Evolutionary conservation across 306 rosid genomes (phyloP).

Genomic region (Phaseolus lunatus): DNA sequence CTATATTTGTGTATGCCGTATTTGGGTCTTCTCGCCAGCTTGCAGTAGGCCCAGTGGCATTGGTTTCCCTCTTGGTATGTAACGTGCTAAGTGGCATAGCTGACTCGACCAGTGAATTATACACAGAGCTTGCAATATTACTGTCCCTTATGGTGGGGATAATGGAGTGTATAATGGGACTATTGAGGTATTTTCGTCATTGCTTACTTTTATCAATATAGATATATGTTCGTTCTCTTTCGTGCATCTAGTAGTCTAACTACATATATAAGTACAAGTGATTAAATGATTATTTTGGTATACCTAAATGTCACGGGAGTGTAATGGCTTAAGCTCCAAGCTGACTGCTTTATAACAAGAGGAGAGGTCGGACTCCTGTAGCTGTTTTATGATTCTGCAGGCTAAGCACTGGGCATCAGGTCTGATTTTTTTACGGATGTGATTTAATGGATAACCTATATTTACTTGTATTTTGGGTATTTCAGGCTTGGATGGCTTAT

Average conservation of each 20-base stretch:
- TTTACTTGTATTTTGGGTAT: slow-evolving; percentile 43
- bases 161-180: slow-evolving; percentile 92
- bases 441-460: slow-evolving; percentile 26
- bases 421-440: slow-evolving; percentile 28
- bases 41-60: slow-evolving; percentile 99
- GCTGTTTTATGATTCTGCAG: slow-evolving; percentile 22
- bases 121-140: slow-evolving; percentile 88
- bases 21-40: slow-evolving; percentile 99
- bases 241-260: slow-evolving; percentile 2
- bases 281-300: slow-evolving; percentile 35
- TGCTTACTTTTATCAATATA: slow-evolving; percentile 31
- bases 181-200: slow-evolving; percentile 71
- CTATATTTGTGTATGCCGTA: slow-evolving; percentile 86
- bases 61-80: slow-evolving; percentile 88
- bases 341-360: slow-evolving; percentile 7
- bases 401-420: slow-evolving; percentile 32
- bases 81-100: slow-evolving; percentile 79
- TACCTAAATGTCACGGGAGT: too few species aligned
- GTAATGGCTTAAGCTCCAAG: slow-evolving; percentile 17
- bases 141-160: slow-evolving; percentile 97
- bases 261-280: slow-evolving; percentile 12
- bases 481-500: slow-evolving; percentile 98
- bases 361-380: slow-evolving; percentile 33
- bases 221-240: slow-evolving; percentile 20
- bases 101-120: slow-evolving; percentile 78